Evolutionary conservation across 148 eudicot genomes (phyloP).

Genomic region (Fagopyrum tataricum): DNA sequence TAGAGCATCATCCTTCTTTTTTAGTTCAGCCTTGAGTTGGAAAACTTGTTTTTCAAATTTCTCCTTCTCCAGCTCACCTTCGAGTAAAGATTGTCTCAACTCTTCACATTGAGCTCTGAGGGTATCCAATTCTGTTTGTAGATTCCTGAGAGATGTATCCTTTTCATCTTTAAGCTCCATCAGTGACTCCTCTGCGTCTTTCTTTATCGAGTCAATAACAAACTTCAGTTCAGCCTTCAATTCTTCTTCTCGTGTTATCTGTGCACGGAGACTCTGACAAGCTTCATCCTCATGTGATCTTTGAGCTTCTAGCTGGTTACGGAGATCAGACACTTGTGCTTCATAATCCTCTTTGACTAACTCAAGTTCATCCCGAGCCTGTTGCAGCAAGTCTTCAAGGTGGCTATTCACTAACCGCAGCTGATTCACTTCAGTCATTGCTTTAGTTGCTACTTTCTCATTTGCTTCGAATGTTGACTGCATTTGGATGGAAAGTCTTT

Average conservation of each 20-base stretch:
- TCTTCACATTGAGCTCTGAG: slow-evolving; percentile 41
- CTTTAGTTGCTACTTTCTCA: slow-evolving; percentile 62
- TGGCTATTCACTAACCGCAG: slow-evolving; percentile 44
- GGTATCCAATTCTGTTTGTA: slow-evolving; percentile 42
- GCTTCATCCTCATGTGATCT: slow-evolving; percentile 34
- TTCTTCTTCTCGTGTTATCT: slow-evolving; percentile 22
- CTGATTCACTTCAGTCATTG: slow-evolving; percentile 68
- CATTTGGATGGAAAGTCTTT: slow-evolving; percentile 61
- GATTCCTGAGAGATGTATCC: slow-evolving; percentile 27
- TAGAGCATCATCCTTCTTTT: slow-evolving; percentile 58
- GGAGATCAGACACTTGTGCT: slow-evolving; percentile 39
- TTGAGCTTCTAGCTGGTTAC: slow-evolving; percentile 22
- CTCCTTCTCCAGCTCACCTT: slow-evolving; percentile 65
- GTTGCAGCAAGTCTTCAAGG: slow-evolving; percentile 54
- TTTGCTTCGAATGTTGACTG: slow-evolving; percentile 66
- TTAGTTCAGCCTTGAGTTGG: slow-evolving; percentile 47
- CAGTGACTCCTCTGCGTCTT: slow-evolving; percentile 34
- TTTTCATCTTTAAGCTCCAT: slow-evolving; percentile 49
- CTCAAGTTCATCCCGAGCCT: slow-evolving; percentile 46
- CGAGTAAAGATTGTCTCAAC: slow-evolving; percentile 31
- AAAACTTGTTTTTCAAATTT: slow-evolving; percentile 49
- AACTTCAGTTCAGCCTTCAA: slow-evolving; percentile 30
- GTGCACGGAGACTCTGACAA: slow-evolving; percentile 25
- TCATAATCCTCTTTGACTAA: slow-evolving; percentile 43
- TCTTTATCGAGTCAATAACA: slow-evolving; percentile 20